Percentiles rank a stretch among this genome's conserved stretches.
Conservation (phyloP, 495 filamentous ascomycete species). For the Aspergillus haitiensis region DNA sequence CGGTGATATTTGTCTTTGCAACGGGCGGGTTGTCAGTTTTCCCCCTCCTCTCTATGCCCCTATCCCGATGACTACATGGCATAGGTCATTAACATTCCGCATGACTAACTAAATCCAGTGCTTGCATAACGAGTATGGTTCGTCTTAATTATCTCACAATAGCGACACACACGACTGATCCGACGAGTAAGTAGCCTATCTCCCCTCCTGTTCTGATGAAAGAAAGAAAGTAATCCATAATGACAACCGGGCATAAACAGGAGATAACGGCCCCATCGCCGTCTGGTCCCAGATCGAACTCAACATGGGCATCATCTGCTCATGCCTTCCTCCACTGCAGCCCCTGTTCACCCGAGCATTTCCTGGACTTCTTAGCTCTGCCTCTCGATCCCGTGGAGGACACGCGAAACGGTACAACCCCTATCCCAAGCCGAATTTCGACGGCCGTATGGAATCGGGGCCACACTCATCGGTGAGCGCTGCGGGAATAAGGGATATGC, state of each 20-base stretch:
- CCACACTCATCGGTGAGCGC: neutral
- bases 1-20: slow-evolving; percentile 2
- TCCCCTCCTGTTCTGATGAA: neutral
- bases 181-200: neutral
- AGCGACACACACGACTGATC: slow-evolving; percentile 1
- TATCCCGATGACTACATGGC: too few relatives aligned
- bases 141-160: neutral
- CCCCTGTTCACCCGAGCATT: neutral
- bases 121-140: slow-evolving; percentile 5
- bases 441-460: neutral
- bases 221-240: too few relatives aligned
- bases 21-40: slow-evolving; percentile 1
- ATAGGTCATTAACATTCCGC: neutral
- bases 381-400: neutral
- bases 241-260: neutral
- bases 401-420: neutral
- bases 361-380: neutral
- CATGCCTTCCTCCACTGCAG: slow-evolving; percentile 7
- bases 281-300: slow-evolving; percentile 7
- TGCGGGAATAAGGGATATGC: neutral
- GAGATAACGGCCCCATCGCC: slow-evolving; percentile 5
- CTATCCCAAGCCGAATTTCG: neutral
- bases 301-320: slow-evolving; percentile 11
- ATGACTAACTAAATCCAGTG: neutral
- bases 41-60: neutral